Percentiles rank a stretch among this genome's conserved stretches.
These are phyloP conservation scores for Pyrenochaeta sp. DNA, from an alignment of 2,329 filamentous ascomycete species.

Conservation along the genomic window DNA sequence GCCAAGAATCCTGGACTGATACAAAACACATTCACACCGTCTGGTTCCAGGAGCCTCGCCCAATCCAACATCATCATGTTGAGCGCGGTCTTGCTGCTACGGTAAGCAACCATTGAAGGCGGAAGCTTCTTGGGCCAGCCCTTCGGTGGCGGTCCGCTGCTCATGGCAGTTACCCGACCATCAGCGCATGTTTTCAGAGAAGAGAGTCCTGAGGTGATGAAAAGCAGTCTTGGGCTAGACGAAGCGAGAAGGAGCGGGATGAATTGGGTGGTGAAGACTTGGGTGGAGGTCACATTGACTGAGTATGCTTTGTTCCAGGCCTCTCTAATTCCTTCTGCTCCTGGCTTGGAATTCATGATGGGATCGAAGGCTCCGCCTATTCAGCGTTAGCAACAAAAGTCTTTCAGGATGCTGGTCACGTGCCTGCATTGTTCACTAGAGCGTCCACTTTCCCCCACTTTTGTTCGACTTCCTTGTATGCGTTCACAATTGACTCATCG, in stretches of 20 bases:
- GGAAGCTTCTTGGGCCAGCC: constrained; percentile 60
- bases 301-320: constrained; percentile 48
- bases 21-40: constrained; percentile 56
- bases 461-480: constrained; percentile 53
- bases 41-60: constrained; percentile 53
- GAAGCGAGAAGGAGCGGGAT: constrained; percentile 50
- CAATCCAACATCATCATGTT: constrained; percentile 62
- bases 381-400: too few relatives aligned
- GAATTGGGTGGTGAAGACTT: constrained; percentile 46
- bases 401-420: not conserved
- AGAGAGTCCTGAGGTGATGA: constrained; percentile 53
- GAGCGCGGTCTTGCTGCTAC: constrained; percentile 54
- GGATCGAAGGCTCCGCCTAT: constrained; percentile 56
- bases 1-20: constrained; percentile 58
- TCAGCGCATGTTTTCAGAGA: constrained; percentile 43
- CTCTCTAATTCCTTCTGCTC: constrained; percentile 43
- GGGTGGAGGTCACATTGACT: constrained; percentile 49
- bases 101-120: constrained; percentile 43
- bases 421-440: constrained; percentile 66
- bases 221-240: constrained; percentile 44
- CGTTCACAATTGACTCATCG: constrained; percentile 60
- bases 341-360: constrained; percentile 29
- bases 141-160: constrained; percentile 34
- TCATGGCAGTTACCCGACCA: constrained; percentile 30
- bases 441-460: constrained; percentile 58